Evolutionary conservation across 306 rosid genomes (phyloP), one percentile per base, ranked within the genome.

Genomic region (Fagus crenata): DNA sequence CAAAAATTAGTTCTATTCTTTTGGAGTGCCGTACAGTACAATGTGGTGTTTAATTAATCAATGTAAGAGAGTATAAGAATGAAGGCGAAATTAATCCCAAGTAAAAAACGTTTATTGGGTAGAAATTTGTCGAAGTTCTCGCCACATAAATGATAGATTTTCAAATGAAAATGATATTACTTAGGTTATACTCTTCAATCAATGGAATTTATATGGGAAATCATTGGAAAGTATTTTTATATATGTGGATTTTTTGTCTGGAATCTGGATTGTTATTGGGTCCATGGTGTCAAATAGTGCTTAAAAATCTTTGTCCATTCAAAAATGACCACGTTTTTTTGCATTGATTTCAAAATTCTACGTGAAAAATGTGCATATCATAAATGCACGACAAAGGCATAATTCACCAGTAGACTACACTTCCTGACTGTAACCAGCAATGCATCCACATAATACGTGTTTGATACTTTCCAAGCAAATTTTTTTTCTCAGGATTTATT

Each of bases 371-470:
- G 46, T 65, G 49, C 4, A 65, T 36, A 36, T 65, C 12, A 39
- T 65, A 39, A 65, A 39, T 39, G 49, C 71, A 65, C 49, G 71
- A 65, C 71, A 65, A 65, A 39, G 49, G 49, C 18, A 3, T 6
- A 7, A 43, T 15, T 39, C 9, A 65, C 32, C n/a, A 39, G 17
- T 39, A 39, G 71, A 65, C 49, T 37, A 49, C 31, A 9, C 7
- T 65, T n/a, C 65, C 65, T 63, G n/a, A 63, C 37, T 63, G 14
- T 17, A 65, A 65, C 14, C 40, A 6, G 71, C 71, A 17, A 15
- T n/a, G 31, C 14, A 36, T n/a, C 71, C 71, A 37, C 71, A 15
- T 39, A 65, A 65, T 22, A 22, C 15, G 49, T 65, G 6, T 39
- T 39, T n/a, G 13, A 40, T 6, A 17, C 31, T 17, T 65, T n/a